Evolutionary conservation across 257 asterid genomes (phyloP), one percentile per base, ranked within the genome.

Genomic region (Ballota nigra): DNA sequence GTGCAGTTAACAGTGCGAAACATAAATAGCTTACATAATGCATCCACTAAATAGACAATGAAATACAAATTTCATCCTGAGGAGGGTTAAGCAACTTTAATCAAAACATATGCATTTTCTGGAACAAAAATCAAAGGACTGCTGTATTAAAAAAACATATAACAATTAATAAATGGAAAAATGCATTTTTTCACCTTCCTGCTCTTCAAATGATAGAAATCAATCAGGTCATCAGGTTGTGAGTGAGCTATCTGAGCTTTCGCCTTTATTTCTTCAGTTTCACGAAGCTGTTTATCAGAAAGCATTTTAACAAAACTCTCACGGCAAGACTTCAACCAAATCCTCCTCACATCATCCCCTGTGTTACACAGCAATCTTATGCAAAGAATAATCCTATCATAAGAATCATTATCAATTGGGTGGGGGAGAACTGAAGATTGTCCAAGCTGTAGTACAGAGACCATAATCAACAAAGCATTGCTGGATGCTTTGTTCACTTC

Each of bases 141-240:
- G 24, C 41, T 6, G 12, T 49, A 66, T 15, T 24, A 19, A 68
- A 49, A 70, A 78, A 63, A 62, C 66, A 72, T 40, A 77, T 12
- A 43, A 15, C 18, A 15, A 4, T n/a, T n/a, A n/a, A n/a, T n/a
- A 18, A 41, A 74, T n/a, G 57, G 73, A 34, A 66, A 29, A 72
- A 70, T 38, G 66, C 66, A 69, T 26, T 31, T 47, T 18, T 69
- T 73, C 76, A 92, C 98, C 96, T 86, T 88, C 81, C 98, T 78
- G 83, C 96, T 92, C 90, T 92, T 92, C 90, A 92, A 80, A 83
- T 92, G 97, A 80, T 90, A 92, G 85, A 92, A 92, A 68, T 92
- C 97, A 81, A 92, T 92, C 53, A 92, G 92, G 79, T 92, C 98
- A 77, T 92, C 98, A 15, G 98, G 98, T 72, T 92, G 98, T 33